Evolutionary conservation across 805 yeast species (phyloP), one percentile per base, ranked within the genome.

Genomic region (Lachancea mirantina): DNA sequence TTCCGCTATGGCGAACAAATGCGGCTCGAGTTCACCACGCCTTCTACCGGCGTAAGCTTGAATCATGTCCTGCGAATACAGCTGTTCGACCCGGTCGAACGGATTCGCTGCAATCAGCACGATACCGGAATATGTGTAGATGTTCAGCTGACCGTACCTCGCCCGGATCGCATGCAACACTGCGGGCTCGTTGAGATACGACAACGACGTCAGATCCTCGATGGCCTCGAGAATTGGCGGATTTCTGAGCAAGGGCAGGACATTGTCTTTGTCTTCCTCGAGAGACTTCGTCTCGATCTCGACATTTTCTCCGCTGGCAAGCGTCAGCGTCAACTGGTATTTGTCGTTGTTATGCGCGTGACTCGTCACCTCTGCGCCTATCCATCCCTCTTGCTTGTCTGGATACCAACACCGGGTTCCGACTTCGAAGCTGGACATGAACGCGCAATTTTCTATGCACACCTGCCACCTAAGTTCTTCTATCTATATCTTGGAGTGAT

Each of bases 61-160:
- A 38, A 89, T 85, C 57, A 89, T 83, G 49, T 89, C 95, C 24
- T 82, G 84, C 3, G 95, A 79, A 58, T 89, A 89, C 30, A 89
- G 67, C 50, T 84, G 88, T 57, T 89, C 97, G 26, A 87, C 84
- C 46, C 82, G 71, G 56, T 85, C 96, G 60, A 89, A 89, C 8
- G 98, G 98, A 57, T 89, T 89, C 2, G 94, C 80, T 14, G 98
- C 98, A 52, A 89, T 89, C 55, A 89, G 72, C 30, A 89, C 98
- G 35, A 89, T 92, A 58, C 98, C 98, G 1, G 95, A 84, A 57
- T 89, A 89, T 2, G 98, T 92, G 60, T 89, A 89, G 39, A 89
- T 89, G 55, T 80, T 84, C 48, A 89, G 72, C 55, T 85, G 96
- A 22, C 87, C 70, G 55, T 92, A 89, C 45, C 98, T 75, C 41